These are phyloP conservation scores for Apiospora pterosperma DNA, from an alignment of 2,329 filamentous ascomycete genomes.

Conservation along the genomic window DNA sequence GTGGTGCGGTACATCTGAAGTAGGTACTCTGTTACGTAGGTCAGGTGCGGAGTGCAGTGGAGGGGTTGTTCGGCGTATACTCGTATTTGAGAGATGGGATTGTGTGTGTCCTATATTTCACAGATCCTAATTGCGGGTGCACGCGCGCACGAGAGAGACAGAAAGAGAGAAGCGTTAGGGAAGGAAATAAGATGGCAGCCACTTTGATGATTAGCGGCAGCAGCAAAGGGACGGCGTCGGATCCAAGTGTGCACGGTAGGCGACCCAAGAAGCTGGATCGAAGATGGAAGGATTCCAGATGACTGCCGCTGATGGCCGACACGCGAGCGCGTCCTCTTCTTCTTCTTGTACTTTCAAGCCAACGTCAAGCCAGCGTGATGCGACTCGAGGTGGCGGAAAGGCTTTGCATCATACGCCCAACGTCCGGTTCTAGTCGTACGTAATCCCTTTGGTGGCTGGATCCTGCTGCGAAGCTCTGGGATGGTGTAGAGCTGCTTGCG, in stretches of 20 bases:
- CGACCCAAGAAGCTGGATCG: slow-evolving; percentile 2
- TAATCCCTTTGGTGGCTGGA: not conserved
- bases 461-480: not conserved
- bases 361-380: not conserved
- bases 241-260: not conserved
- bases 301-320: not conserved
- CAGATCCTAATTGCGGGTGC: not conserved
- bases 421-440: not conserved
- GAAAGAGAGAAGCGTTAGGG: not conserved
- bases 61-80: not conserved
- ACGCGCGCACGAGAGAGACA: too few species aligned
- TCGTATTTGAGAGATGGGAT: not conserved
- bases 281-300: slow-evolving; percentile 1
- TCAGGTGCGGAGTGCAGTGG: not conserved
- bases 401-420: not conserved
- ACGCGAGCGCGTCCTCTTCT: not conserved
- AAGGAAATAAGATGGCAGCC: not conserved
- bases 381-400: not conserved
- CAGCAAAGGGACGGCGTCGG: not conserved
- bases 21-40: too few species aligned
- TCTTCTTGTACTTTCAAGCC: not conserved
- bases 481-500: not conserved
- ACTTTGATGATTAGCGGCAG: not conserved
- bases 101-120: not conserved
- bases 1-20: too few species aligned